These are phyloP conservation scores for Malassezia restricta DNA, from an alignment of 1,284 basidiomycete species.

Conservation along the genomic window DNA sequence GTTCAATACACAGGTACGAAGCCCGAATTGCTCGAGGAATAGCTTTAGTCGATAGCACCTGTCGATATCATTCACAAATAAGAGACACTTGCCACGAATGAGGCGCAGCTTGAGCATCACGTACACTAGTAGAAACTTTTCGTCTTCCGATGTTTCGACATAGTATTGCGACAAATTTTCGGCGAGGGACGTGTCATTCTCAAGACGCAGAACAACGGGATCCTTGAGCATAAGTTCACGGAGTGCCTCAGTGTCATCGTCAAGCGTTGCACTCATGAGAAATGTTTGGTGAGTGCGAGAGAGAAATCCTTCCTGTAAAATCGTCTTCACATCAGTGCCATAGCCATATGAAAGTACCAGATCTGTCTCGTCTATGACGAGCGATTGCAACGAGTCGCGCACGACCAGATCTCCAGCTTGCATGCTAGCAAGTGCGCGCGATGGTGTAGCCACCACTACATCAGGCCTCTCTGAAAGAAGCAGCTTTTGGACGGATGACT, in stretches of 20 bases:
- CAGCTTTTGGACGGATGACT: constrained; percentile 66
- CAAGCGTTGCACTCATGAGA: constrained; percentile 95
- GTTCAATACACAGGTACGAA: constrained; percentile 91
- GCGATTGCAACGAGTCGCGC: constrained; percentile 57
- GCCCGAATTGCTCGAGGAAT: constrained; percentile 93
- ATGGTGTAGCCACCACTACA: constrained; percentile 80
- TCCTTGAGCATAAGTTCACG: constrained; percentile 76
- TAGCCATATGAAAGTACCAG: constrained; percentile 94
- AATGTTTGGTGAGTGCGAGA: constrained; percentile 87
- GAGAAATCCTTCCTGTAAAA: constrained; percentile 59
- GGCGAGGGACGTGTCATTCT: constrained; percentile 19
- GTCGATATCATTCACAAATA: constrained; percentile 96
- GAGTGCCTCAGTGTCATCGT: constrained; percentile 79
- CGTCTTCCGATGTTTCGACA: constrained; percentile 58
- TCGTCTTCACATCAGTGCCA: constrained; percentile 71
- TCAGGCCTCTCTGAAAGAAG: constrained; percentile 82
- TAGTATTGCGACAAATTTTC: constrained; percentile 34
- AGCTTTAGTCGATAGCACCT: constrained; percentile 86
- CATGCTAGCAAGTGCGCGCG: constrained; percentile 64
- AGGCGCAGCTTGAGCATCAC: constrained; percentile 88
- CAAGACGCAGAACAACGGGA: constrained; percentile 56
- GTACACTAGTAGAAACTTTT: constrained; percentile 89
- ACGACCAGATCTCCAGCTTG: constrained; percentile 55
- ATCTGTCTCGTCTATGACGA: constrained; percentile 96
- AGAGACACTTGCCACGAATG: constrained; percentile 86